Percentiles rank a stretch among this genome's conserved stretches.
Conservation (phyloP, 1,139 yeast genomes). For the Protomyces pachydermus region DNA sequence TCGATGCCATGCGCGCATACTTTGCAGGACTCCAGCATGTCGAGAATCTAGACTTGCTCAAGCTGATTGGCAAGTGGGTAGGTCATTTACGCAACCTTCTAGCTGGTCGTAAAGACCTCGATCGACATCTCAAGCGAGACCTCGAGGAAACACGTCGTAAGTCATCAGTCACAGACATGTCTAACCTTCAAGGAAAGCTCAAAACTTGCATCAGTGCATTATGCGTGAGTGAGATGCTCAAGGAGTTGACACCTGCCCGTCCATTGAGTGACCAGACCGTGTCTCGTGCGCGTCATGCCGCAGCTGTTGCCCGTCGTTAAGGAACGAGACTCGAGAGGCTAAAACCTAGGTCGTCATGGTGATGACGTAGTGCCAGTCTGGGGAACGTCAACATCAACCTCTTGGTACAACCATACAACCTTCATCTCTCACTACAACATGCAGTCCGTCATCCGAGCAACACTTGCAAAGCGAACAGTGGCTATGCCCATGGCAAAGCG, state of each 20-base stretch:
- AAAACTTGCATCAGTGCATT: not conserved
- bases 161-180: not conserved
- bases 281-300: constrained; percentile 1
- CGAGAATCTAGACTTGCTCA: not conserved
- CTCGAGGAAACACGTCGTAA: not conserved
- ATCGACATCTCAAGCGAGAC: not conserved
- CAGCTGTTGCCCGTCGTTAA: not conserved
- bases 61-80: not conserved
- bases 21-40: not conserved
- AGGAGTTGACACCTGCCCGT: not conserved
- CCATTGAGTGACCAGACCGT: not conserved
- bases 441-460: not conserved
- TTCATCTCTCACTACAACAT: not conserved
- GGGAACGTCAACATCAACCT: too few relatives aligned
- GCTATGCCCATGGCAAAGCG: not conserved
- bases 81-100: not conserved
- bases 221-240: not conserved
- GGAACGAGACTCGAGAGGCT: too few relatives aligned
- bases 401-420: not conserved
- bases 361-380: too few relatives aligned
- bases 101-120: not conserved
- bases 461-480: not conserved
- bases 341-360: too few relatives aligned
- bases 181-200: not conserved
- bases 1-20: not conserved